These are phyloP conservation scores for Ajuga chamaepitys DNA, from an alignment of 257 asterid genomes.

Conservation along the genomic window DNA sequence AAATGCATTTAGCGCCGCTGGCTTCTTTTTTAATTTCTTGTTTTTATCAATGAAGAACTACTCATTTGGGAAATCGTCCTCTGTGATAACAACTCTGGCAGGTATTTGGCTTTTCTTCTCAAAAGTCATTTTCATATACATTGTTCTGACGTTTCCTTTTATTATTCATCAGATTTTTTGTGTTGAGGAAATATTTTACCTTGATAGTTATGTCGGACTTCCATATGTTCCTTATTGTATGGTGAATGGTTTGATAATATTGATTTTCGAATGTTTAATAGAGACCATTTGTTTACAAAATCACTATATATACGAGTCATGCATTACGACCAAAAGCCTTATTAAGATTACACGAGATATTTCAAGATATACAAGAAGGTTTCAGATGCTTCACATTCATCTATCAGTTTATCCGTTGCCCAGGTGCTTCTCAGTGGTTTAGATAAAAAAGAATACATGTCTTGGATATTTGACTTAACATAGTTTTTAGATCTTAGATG, in stretches of 20 bases:
- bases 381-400: not conserved
- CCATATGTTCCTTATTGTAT: not conserved
- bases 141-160: not conserved
- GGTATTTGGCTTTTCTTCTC: conserved; percentile 39
- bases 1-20: conserved; percentile 2
- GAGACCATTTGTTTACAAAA: not conserved
- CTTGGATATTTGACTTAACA: not conserved
- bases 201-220: not conserved
- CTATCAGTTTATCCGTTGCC: not conserved
- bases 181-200: not conserved
- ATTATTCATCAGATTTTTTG: conserved; percentile 1
- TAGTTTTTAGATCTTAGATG: not conserved
- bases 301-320: not conserved
- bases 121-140: not conserved
- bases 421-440: not conserved
- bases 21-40: conserved; percentile 15
- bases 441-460: not conserved
- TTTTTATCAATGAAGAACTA: conserved; percentile 54
- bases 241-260: not conserved
- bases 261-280: conserved; percentile 6
- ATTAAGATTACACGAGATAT: not conserved
- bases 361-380: not conserved
- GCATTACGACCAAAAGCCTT: too few species aligned
- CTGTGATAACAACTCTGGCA: conserved; percentile 76
- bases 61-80: conserved; percentile 81